A percentile compares a stretch with the other conserved stretches of the same genome.
Conservation (phyloP, 208 protist genomes). For the Trypanosoma boissoni region DNA sequence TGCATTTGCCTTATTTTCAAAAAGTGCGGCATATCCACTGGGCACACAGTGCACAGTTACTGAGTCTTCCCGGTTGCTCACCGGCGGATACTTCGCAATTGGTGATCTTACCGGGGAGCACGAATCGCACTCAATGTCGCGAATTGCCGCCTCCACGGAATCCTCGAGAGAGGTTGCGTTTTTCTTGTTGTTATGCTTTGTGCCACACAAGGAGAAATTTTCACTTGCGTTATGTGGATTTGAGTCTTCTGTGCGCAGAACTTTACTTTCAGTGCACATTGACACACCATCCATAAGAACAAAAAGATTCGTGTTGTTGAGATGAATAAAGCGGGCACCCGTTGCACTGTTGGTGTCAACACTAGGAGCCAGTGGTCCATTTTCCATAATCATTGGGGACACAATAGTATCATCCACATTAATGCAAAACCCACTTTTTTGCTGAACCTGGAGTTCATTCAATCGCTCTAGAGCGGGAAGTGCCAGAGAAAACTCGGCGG, state of each 20-base stretch:
- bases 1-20: slow-evolving; percentile 17
- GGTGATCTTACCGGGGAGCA: background rate
- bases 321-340: slow-evolving; percentile 79
- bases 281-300: slow-evolving; percentile 85
- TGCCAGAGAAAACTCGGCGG: slow-evolving; percentile 41
- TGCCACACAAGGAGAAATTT: background rate
- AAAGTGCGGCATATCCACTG: slow-evolving; percentile 33
- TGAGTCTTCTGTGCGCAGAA: slow-evolving; percentile 58
- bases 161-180: slow-evolving; percentile 29
- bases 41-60: no score
- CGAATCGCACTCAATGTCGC: slow-evolving; percentile 49
- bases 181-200: background rate
- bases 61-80: no score
- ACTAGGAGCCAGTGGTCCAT: slow-evolving; percentile 16
- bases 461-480: slow-evolving; percentile 42
- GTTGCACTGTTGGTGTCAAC: background rate
- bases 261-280: slow-evolving; percentile 82
- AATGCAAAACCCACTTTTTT: slow-evolving; percentile 74
- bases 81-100: background rate
- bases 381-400: slow-evolving; percentile 73
- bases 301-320: slow-evolving; percentile 89
- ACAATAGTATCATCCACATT: slow-evolving; percentile 68
- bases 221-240: slow-evolving; percentile 33
- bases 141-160: slow-evolving; percentile 74
- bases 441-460: slow-evolving; percentile 62